Evolutionary conservation across 768 basidiomycete genomes (phyloP).

Genomic region (Termitomyces sp.): DNA sequence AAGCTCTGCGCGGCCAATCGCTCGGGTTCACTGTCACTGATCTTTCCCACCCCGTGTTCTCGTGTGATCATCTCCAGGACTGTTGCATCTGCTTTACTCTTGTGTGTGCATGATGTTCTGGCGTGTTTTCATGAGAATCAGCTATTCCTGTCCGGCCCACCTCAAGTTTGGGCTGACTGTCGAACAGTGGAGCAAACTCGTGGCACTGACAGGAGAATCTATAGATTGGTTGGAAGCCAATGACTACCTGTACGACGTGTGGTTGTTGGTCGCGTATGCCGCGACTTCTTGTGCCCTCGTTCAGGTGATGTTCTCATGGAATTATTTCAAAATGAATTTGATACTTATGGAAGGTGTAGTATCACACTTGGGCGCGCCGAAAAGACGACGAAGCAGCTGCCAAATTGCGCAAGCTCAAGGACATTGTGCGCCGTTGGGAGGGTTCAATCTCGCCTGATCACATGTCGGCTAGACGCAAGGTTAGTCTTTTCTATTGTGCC

Average conservation of each 20-base stretch:
- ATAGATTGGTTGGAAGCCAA: slow-evolving; percentile 89
- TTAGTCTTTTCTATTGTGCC: slow-evolving; percentile 24
- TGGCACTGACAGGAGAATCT: slow-evolving; percentile 67
- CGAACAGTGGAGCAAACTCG: slow-evolving; percentile 72
- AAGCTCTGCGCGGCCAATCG: slow-evolving; percentile 15
- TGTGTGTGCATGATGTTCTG: slow-evolving; percentile 96
- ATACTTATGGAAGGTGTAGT: slow-evolving; percentile 39
- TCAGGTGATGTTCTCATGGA: slow-evolving; percentile 50
- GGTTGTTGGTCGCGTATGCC: slow-evolving; percentile 84
- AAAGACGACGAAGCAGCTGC: slow-evolving; percentile 70
- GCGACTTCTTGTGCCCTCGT: slow-evolving; percentile 87
- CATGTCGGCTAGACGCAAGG: slow-evolving; percentile 93
- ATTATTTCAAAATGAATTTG: background rate
- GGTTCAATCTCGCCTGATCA: slow-evolving; percentile 83
- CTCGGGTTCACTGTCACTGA: background rate
- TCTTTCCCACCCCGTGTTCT: slow-evolving; percentile 5
- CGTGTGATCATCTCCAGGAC: slow-evolving; percentile 41
- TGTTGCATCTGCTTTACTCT: slow-evolving; percentile 83
- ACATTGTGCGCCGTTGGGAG: slow-evolving; percentile 87
- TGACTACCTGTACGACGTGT: slow-evolving; percentile 79
- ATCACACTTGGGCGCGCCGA: slow-evolving; percentile 89
- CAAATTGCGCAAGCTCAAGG: slow-evolving; percentile 74
- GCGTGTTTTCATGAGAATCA: slow-evolving; percentile 98
- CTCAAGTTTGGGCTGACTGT: slow-evolving; percentile 82
- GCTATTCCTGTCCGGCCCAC: slow-evolving; percentile 86